Evolutionary conservation across 805 yeast species (phyloP).

Genomic region (Ogataea sp.): DNA sequence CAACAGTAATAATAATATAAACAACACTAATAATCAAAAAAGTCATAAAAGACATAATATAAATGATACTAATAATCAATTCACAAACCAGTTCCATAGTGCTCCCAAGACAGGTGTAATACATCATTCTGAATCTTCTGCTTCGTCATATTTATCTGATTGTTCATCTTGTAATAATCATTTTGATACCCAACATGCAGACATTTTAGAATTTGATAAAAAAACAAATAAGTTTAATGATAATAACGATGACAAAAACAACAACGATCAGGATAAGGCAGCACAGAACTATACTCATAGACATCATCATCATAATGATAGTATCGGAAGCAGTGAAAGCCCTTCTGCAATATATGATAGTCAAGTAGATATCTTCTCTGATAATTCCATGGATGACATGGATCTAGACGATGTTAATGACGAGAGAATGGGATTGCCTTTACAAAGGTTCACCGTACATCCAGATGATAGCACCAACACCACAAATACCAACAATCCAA

Average conservation of each 20-base stretch:
- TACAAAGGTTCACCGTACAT: background rate
- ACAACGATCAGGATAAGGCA: background rate
- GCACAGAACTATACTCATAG: background rate
- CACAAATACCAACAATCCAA: background rate
- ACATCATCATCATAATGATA: background rate
- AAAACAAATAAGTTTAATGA: background rate
- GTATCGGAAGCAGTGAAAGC: background rate
- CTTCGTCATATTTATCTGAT: background rate
- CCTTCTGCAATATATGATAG: constrained; percentile 4
- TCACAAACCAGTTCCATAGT: background rate
- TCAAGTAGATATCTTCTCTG: constrained; percentile 1
- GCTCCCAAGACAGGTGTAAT: background rate
- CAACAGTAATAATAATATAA: background rate
- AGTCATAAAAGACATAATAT: too few relatives aligned
- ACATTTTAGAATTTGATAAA: background rate
- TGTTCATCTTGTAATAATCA: constrained; percentile 1
- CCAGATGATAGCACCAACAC: background rate
- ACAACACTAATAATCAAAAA: background rate
- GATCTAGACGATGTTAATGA: background rate
- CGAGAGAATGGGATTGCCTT: background rate
- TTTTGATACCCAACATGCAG: background rate
- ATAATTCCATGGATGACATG: background rate
- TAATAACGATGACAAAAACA: background rate
- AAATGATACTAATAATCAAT: too few relatives aligned
- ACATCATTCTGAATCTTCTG: background rate